Percentiles rank a stretch among this genome's conserved stretches.
Evolutionary conservation across 2,329 filamentous ascomycete genomes (phyloP).

Genomic region (Ceratocystis destructans): DNA sequence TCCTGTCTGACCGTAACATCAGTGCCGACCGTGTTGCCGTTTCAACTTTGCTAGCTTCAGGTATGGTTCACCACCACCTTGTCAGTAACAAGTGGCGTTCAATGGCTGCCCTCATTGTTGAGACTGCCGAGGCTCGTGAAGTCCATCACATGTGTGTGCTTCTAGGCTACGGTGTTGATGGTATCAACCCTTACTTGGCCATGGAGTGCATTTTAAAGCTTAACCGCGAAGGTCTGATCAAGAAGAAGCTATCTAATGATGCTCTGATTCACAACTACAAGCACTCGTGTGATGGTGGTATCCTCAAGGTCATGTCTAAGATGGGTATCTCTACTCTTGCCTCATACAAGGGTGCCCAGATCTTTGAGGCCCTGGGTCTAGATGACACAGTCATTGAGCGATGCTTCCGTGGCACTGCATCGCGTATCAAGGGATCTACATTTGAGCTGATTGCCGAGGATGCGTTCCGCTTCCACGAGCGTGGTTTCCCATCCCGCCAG

Average conservation of each 20-base stretch:
- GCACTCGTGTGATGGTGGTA: slow-evolving; percentile 89
- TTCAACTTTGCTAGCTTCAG: slow-evolving; percentile 74
- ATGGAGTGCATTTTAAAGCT: slow-evolving; percentile 97
- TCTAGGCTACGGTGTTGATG: slow-evolving; percentile 87
- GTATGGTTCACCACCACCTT: slow-evolving; percentile 89
- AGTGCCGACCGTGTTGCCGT: slow-evolving; percentile 71
- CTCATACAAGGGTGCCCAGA: slow-evolving; percentile 95
- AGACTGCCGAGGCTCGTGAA: slow-evolving; percentile 90
- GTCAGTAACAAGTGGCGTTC: slow-evolving; percentile 94
- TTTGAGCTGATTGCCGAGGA: slow-evolving; percentile 91
- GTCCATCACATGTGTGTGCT: slow-evolving; percentile 99
- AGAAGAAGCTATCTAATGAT: slow-evolving; percentile 73
- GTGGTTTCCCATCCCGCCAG: slow-evolving; percentile 69
- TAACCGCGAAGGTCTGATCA: slow-evolving; percentile 81
- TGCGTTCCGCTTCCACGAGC: slow-evolving; percentile 87
- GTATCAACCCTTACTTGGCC: slow-evolving; percentile 84
- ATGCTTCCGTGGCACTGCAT: slow-evolving; percentile 89
- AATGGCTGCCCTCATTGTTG: slow-evolving; percentile 70
- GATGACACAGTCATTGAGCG: slow-evolving; percentile 85
- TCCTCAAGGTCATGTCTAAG: slow-evolving; percentile 98
- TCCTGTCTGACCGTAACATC: slow-evolving; percentile 79
- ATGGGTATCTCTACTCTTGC: slow-evolving; percentile 97
- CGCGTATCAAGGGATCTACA: slow-evolving; percentile 84
- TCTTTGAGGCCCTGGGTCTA: slow-evolving; percentile 89
- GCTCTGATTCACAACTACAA: slow-evolving; percentile 90